phyloP scores from a whole-genome alignment of 192 early-diverging fungal genomes.

The Gigaspora rosea region DNA sequence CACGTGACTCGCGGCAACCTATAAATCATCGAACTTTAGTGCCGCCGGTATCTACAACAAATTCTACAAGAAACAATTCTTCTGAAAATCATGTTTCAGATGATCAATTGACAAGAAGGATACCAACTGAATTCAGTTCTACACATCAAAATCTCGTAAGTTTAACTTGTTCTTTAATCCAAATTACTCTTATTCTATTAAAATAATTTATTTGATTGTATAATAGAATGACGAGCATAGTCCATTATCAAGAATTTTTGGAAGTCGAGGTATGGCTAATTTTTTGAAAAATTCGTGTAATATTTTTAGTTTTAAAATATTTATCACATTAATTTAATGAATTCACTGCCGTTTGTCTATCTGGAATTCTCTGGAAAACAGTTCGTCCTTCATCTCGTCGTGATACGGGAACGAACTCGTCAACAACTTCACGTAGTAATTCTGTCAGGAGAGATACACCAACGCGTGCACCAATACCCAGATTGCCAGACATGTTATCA shows the following conservation, averaged over 20 bases:
- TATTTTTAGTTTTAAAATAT: no score
- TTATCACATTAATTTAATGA: background rate
- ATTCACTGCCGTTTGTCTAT: background rate
- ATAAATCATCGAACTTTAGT: background rate
- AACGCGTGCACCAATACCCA: background rate
- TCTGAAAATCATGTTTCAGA: background rate
- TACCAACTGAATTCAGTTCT: slow-evolving; percentile 15
- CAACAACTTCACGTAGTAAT: slow-evolving; percentile 10
- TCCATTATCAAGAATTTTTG: no score
- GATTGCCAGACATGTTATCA: slow-evolving; percentile 6
- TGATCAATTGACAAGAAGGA: slow-evolving; percentile 20
- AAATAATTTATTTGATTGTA: background rate
- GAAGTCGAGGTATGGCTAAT: no score
- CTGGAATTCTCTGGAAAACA: background rate
- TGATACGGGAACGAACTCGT: slow-evolving; percentile 7
- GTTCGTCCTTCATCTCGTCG: slow-evolving; percentile 10
- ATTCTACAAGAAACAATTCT: background rate
- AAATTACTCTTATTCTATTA: background rate
- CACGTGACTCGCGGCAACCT: background rate
- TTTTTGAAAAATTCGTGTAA: no score
- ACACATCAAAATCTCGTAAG: background rate
- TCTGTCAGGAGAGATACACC: background rate
- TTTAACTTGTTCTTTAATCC: background rate
- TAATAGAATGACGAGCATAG: no score
- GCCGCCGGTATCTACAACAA: background rate